Percentiles rank a stretch among this genome's conserved stretches.
These are phyloP conservation scores for Pseudocercospora crystallina DNA, from an alignment of 2,329 filamentous ascomycete species.

Conservation along the genomic window DNA sequence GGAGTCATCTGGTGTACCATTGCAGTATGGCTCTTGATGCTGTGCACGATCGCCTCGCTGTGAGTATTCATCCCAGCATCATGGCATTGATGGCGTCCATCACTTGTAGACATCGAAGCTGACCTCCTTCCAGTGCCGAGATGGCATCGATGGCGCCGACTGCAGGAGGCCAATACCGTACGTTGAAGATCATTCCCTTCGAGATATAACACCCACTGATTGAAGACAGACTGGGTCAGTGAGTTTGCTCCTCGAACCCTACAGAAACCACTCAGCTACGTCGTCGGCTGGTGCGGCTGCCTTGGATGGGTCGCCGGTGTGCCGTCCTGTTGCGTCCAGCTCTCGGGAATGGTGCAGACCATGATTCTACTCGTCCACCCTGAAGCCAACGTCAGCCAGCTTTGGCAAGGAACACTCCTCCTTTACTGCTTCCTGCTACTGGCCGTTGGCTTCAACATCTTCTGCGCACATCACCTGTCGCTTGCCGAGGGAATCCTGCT, in stretches of 20 bases:
- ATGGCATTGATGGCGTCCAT: not conserved
- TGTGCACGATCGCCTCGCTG: conserved; percentile 34
- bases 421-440: conserved; percentile 33
- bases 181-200: conserved; percentile 1
- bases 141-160: conserved; percentile 36
- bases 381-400: conserved; percentile 23
- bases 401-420: conserved; percentile 35
- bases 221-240: conserved; percentile 32
- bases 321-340: conserved; percentile 31
- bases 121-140: conserved; percentile 27
- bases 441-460: conserved; percentile 38
- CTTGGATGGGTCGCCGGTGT: conserved; percentile 36
- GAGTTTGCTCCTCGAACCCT: conserved; percentile 44
- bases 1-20: conserved; percentile 34
- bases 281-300: conserved; percentile 44
- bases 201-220: conserved; percentile 5
- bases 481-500: conserved; percentile 38
- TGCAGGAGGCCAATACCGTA: conserved; percentile 17
- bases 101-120: not conserved
- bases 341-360: conserved; percentile 32
- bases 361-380: conserved; percentile 33
- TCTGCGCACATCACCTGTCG: conserved; percentile 35
- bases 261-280: conserved; percentile 47
- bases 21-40: conserved; percentile 35
- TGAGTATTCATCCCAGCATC: conserved; percentile 8